These are phyloP conservation scores for Gnomoniopsis sp. DNA, from an alignment of 2,329 filamentous ascomycete species.

Conservation along the genomic window DNA sequence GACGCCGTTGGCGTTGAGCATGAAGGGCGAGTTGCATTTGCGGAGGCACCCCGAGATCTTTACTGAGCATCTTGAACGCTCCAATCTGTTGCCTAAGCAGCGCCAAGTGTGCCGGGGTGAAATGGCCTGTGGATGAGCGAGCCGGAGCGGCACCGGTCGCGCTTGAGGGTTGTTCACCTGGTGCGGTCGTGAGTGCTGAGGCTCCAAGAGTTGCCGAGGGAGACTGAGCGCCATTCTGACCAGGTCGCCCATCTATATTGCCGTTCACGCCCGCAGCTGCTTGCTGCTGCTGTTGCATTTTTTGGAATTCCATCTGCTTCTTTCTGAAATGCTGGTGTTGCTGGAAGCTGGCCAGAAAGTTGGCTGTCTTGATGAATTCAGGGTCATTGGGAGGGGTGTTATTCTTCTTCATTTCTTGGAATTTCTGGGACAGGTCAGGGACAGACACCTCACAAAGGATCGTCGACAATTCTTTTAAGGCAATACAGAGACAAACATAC, in stretches of 20 bases:
- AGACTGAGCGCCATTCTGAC: conserved; percentile 36
- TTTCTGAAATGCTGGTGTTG: conserved; percentile 30
- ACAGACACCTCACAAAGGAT: neutral
- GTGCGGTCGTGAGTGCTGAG: conserved; percentile 35
- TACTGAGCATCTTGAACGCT: conserved; percentile 86
- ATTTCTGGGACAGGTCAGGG: conserved; percentile 64
- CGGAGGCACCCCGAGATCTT: conserved; percentile 77
- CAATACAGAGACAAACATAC: conserved; percentile 40
- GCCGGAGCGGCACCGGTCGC: conserved; percentile 30
- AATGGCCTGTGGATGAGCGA: conserved; percentile 44
- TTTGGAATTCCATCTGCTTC: conserved; percentile 19
- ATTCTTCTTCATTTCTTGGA: conserved; percentile 80
- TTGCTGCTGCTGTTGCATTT: conserved; percentile 43
- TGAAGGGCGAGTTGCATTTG: conserved; percentile 82
- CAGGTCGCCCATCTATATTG: conserved; percentile 22
- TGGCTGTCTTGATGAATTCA: conserved; percentile 79
- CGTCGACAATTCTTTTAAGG: neutral
- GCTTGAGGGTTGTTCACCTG: conserved; percentile 29
- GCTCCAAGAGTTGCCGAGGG: conserved; percentile 32
- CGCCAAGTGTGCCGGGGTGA: conserved; percentile 74
- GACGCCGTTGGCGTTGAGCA: conserved; percentile 65
- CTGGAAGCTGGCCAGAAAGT: conserved; percentile 66
- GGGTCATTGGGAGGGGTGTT: conserved; percentile 80
- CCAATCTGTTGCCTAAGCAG: conserved; percentile 82
- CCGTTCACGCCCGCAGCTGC: conserved; percentile 50